phyloP scores from a whole-genome alignment of 768 basidiomycete species.

The Ramaria sp. region DNA sequence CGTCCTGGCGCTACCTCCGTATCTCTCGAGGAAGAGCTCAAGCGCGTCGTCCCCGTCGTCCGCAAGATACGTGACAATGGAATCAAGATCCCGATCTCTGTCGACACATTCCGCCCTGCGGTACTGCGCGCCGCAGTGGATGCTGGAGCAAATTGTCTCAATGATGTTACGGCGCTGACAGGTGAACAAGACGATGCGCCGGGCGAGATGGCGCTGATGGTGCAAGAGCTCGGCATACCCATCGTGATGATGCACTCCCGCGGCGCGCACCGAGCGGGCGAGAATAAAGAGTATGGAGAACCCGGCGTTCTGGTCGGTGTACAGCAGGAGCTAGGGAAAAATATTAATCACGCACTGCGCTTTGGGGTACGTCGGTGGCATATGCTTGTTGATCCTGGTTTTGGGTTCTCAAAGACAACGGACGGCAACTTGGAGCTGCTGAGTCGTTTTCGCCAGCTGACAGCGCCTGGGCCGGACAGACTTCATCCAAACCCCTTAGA shows the following conservation, averaged over 20 bases:
- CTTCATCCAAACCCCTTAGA: constrained; percentile 17
- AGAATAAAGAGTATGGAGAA: constrained; percentile 52
- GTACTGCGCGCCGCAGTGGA: constrained; percentile 67
- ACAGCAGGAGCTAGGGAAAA: constrained; percentile 56
- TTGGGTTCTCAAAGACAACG: constrained; percentile 87
- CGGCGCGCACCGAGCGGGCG: constrained; percentile 52
- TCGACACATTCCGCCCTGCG: constrained; percentile 81
- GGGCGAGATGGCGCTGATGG: constrained; percentile 51
- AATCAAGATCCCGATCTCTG: constrained; percentile 45
- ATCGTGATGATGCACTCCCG: constrained; percentile 92
- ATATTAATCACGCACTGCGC: constrained; percentile 51
- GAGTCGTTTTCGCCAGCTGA: constrained; percentile 34
- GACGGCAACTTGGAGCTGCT: constrained; percentile 66
- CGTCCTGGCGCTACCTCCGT: constrained; percentile 70
- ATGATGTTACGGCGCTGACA: constrained; percentile 80
- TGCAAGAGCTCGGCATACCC: constrained; percentile 57
- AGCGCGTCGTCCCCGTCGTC: constrained; percentile 66
- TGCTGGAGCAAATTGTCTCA: constrained; percentile 88
- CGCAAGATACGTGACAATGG: constrained; percentile 36
- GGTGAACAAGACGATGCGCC: constrained; percentile 29
- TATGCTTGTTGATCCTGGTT: constrained; percentile 81
- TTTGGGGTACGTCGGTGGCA: constrained; percentile 81
- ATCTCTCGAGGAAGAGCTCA: constrained; percentile 54
- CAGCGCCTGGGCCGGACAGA: constrained; percentile 28
- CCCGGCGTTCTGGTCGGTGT: constrained; percentile 57